These are phyloP conservation scores for Colletotrichum lini DNA, from an alignment of 2,329 filamentous ascomycete species.

Conservation along the genomic window DNA sequence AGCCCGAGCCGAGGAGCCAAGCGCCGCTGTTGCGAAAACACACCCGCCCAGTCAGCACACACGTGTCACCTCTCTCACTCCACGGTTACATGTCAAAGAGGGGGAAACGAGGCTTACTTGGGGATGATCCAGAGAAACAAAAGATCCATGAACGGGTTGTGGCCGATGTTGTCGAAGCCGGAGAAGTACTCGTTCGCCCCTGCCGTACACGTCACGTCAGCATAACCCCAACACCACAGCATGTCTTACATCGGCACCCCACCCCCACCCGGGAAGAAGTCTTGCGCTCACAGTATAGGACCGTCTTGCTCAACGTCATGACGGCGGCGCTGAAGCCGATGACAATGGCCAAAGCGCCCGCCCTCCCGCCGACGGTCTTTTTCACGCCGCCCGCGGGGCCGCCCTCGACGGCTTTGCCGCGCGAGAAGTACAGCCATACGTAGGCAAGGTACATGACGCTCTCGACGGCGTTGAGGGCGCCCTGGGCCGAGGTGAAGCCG, in stretches of 20 bases:
- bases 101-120: constrained; percentile 60
- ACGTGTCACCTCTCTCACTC: background rate
- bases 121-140: constrained; percentile 71
- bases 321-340: constrained; percentile 68
- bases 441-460: constrained; percentile 74
- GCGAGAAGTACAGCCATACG: constrained; percentile 57
- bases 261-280: background rate
- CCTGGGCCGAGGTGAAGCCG: constrained; percentile 86
- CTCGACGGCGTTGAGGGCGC: constrained; percentile 78
- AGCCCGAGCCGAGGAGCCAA: constrained; percentile 68
- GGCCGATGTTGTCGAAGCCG: constrained; percentile 70
- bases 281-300: constrained; percentile 67
- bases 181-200: constrained; percentile 71
- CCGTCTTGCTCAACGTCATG: constrained; percentile 75
- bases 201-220: constrained; percentile 45
- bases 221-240: no score
- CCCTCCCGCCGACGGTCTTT: constrained; percentile 57
- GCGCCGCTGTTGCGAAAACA: constrained; percentile 58
- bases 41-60: background rate
- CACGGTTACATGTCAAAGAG: background rate
- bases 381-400: constrained; percentile 45
- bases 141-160: constrained; percentile 63
- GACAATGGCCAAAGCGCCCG: constrained; percentile 61
- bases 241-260: constrained; percentile 1
- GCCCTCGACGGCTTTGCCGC: constrained; percentile 43